A percentile compares a stretch with the other conserved stretches of the same genome.
Conservation (phyloP, 352 stramenopile species). For the Globisporangium camurandrum region DNA sequence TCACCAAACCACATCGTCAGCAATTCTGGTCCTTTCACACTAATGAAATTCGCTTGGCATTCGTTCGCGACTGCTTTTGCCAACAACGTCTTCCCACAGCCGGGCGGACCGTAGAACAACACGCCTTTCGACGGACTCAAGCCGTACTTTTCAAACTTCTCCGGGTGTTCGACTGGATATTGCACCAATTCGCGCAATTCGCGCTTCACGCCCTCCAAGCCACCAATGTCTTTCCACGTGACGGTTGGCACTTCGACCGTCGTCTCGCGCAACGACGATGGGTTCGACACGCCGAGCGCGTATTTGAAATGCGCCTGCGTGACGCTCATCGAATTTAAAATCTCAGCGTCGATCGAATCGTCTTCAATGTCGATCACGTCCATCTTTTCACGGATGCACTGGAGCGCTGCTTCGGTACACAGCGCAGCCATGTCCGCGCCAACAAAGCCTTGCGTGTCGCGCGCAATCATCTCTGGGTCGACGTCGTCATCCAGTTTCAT, state of each 20-base stretch:
- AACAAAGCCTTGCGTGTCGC: slow-evolving; percentile 99
- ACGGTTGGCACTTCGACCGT: slow-evolving; percentile 98
- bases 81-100: slow-evolving; percentile 99
- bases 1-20: slow-evolving; percentile 99
- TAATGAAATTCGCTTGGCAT: slow-evolving; percentile 99
- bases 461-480: slow-evolving; percentile 95
- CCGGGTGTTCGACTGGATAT: slow-evolving; percentile 99
- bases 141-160: slow-evolving; percentile 99
- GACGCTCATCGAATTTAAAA: slow-evolving; percentile 98
- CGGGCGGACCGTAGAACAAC: slow-evolving; percentile 99
- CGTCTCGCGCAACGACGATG: slow-evolving; percentile 97
- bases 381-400: slow-evolving; percentile 99
- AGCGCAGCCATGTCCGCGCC: slow-evolving; percentile 98
- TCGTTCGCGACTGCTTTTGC: slow-evolving; percentile 99
- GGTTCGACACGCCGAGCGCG: slow-evolving; percentile 96
- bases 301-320: slow-evolving; percentile 99
- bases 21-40: slow-evolving; percentile 99
- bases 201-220: slow-evolving; percentile 96
- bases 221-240: slow-evolving; percentile 99
- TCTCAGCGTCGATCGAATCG: slow-evolving; percentile 98
- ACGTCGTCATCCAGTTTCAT: slow-evolving; percentile 99
- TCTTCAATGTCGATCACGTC: slow-evolving; percentile 99
- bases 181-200: slow-evolving; percentile 99
- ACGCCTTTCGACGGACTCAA: slow-evolving; percentile 94
- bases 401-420: slow-evolving; percentile 97